Conservation (phyloP, 352 stramenopile species). For the Globisporangium recalcitrans region DNA sequence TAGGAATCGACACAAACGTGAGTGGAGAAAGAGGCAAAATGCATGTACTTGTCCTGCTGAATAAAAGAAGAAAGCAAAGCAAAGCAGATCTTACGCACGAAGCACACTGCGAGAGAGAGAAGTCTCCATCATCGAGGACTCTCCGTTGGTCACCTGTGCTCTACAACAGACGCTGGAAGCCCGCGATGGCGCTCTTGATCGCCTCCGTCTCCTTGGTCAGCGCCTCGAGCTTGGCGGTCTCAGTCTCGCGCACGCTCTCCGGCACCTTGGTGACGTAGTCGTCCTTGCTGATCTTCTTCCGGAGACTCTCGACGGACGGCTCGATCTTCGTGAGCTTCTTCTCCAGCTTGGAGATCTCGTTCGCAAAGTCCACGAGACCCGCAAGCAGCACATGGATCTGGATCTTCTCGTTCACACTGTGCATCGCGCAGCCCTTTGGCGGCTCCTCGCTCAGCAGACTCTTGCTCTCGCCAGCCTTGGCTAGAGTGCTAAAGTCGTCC, state of each 20-base stretch:
- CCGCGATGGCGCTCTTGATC: constrained; percentile 69
- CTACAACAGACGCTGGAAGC: constrained; percentile 76
- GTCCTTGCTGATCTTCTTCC: constrained; percentile 78
- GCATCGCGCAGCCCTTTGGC: constrained; percentile 88
- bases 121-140: no score
- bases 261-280: constrained; percentile 82
- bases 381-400: constrained; percentile 86
- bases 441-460: constrained; percentile 80
- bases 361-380: constrained; percentile 82
- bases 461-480: constrained; percentile 88
- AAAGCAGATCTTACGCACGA: neutral
- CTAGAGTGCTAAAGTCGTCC: constrained; percentile 95
- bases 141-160: neutral
- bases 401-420: constrained; percentile 92
- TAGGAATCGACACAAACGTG: neutral
- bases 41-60: neutral
- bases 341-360: constrained; percentile 88
- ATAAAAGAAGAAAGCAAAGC: neutral
- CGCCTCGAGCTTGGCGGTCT: constrained; percentile 72
- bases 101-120: neutral
- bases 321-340: constrained; percentile 85
- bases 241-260: constrained; percentile 68
- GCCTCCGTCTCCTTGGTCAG: constrained; percentile 77
- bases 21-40: constrained; percentile 4
- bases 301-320: constrained; percentile 60